Percentiles rank a stretch among this genome's conserved stretches.
Evolutionary conservation across 1,284 basidiomycete genomes (phyloP).

Genomic region (Rhodotorula sp.): DNA sequence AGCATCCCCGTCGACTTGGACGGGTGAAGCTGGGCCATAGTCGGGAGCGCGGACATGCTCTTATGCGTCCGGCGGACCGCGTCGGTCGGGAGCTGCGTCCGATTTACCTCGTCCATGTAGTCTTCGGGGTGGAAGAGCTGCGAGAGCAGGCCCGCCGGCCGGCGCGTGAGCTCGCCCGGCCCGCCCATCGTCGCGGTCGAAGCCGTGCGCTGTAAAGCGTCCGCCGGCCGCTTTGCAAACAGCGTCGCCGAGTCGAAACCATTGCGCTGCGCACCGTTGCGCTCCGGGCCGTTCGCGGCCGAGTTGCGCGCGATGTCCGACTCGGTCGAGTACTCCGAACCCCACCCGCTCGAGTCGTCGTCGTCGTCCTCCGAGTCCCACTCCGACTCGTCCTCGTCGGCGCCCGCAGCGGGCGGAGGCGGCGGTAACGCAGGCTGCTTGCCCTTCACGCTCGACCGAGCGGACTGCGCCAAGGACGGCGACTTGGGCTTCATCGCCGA

Average conservation of each 20-base stretch:
- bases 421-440: background rate
- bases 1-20: constrained; percentile 68
- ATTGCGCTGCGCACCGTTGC: background rate
- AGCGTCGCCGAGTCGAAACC: background rate
- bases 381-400: constrained; percentile 28
- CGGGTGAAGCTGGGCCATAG: constrained; percentile 54
- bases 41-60: constrained; percentile 46
- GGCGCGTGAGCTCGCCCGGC: constrained; percentile 35
- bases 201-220: constrained; percentile 15
- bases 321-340: constrained; percentile 42
- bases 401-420: background rate
- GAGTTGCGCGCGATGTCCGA: constrained; percentile 38
- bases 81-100: constrained; percentile 5
- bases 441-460: constrained; percentile 4
- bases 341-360: constrained; percentile 38
- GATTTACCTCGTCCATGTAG: constrained; percentile 31
- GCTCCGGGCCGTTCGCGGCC: background rate
- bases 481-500: constrained; percentile 1
- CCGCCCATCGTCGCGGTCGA: constrained; percentile 23
- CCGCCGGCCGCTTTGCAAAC: constrained; percentile 8
- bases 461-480: background rate
- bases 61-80: constrained; percentile 28
- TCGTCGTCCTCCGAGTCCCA: constrained; percentile 26
- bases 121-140: constrained; percentile 43
- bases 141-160: constrained; percentile 38